Percentiles rank a stretch among this genome's conserved stretches.
phyloP scores from a whole-genome alignment of 805 yeast species.

The Candida nanaspora region DNA sequence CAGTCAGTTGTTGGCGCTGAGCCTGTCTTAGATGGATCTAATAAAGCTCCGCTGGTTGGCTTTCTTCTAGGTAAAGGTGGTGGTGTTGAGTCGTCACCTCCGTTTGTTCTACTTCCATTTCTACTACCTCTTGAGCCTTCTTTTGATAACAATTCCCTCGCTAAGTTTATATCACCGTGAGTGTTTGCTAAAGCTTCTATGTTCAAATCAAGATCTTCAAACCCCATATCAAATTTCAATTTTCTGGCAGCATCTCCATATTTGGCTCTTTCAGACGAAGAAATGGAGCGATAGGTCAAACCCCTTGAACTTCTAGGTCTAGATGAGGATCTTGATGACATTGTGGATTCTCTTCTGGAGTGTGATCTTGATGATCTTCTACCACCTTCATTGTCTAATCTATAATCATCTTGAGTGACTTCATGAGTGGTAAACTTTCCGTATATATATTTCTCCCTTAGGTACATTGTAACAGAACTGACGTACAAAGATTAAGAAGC shows the following conservation, averaged over 20 bases:
- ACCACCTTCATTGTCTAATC: conserved; percentile 12
- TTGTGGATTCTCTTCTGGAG: conserved; percentile 1
- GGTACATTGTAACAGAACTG: conserved; percentile 43
- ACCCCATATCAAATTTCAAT: conserved; percentile 49
- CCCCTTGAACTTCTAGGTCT: conserved; percentile 20
- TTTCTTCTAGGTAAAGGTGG: conserved; percentile 42
- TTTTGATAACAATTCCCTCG: conserved; percentile 48
- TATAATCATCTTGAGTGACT: conserved; percentile 29
- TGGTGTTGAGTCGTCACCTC: conserved; percentile 34
- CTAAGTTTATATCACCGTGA: conserved; percentile 51
- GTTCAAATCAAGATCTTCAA: conserved; percentile 44
- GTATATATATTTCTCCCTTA: conserved; percentile 61
- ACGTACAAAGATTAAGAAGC: not conserved
- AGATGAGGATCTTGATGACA: conserved; percentile 1
- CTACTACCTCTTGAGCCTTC: conserved; percentile 22
- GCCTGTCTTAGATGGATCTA: conserved; percentile 21
- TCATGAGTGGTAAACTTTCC: conserved; percentile 48
- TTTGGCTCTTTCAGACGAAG: conserved; percentile 45
- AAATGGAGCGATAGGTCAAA: conserved; percentile 43
- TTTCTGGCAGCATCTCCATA: conserved; percentile 42
- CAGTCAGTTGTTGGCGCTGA: conserved; percentile 26
- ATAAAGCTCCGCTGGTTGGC: conserved; percentile 21
- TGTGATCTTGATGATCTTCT: conserved; percentile 2
- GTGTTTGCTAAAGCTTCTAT: conserved; percentile 57
- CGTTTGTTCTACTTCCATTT: not conserved